phyloP scores from a whole-genome alignment of 371 early-diverging fungal genomes.

The Mucor piriformis region DNA sequence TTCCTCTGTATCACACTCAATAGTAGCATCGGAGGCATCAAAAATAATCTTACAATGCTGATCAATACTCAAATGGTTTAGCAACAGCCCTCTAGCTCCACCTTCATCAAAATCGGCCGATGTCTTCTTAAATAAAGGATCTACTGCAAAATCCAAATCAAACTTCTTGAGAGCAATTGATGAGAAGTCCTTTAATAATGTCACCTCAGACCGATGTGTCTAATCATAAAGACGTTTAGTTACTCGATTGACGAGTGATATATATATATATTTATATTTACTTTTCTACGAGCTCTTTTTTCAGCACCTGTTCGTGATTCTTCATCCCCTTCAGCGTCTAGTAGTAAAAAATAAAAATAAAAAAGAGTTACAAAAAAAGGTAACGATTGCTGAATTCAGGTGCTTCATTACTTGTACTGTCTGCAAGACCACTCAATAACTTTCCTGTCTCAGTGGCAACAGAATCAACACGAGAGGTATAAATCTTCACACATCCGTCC shows the following conservation, averaged over 20 bases:
- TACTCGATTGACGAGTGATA: no score
- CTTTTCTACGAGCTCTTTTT: conserved; percentile 39
- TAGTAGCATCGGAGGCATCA: conserved; percentile 85
- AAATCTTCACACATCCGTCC: conserved; percentile 99
- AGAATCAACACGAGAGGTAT: conserved; percentile 98
- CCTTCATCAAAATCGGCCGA: conserved; percentile 98
- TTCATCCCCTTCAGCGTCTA: conserved; percentile 52
- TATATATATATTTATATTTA: no score
- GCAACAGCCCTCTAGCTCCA: conserved; percentile 90
- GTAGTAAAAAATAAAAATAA: conserved; percentile 3
- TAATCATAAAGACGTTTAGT: conserved; percentile 8
- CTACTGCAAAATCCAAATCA: conserved; percentile 91
- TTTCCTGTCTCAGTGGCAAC: conserved; percentile 95
- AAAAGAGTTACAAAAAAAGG: not conserved
- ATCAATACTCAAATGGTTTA: conserved; percentile 85
- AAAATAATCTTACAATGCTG: conserved; percentile 89
- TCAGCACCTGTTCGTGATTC: conserved; percentile 51
- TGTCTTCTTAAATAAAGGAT: conserved; percentile 97
- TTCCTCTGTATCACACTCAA: conserved; percentile 38
- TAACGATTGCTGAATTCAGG: not conserved
- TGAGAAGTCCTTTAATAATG: conserved; percentile 81
- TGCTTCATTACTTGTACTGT: conserved; percentile 54
- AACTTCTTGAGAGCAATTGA: conserved; percentile 83
- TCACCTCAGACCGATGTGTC: conserved; percentile 60
- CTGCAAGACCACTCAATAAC: conserved; percentile 87